Percentiles rank a stretch among this genome's conserved stretches.
Evolutionary conservation across 2,329 filamentous ascomycete species (phyloP).

Genomic region (Neoarthrinium moseri): DNA sequence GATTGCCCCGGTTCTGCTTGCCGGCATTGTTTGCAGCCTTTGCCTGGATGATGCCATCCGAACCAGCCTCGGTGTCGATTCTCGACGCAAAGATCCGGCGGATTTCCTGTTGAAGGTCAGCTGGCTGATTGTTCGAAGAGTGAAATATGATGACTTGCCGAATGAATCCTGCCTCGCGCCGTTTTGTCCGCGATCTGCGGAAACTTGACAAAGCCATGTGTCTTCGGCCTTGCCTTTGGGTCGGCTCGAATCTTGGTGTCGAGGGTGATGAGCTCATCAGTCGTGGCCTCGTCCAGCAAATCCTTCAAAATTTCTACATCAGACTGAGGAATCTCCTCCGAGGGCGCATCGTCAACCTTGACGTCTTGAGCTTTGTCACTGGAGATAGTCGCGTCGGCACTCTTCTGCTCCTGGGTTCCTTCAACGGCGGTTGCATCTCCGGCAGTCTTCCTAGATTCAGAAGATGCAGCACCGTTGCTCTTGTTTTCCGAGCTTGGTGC

Average conservation of each 20-base stretch:
- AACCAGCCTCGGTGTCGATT: constrained; percentile 71
- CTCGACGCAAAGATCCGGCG: constrained; percentile 77
- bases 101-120: constrained; percentile 46
- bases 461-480: not conserved
- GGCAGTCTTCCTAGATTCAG: not conserved
- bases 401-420: not conserved
- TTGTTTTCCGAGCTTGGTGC: too few relatives aligned
- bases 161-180: constrained; percentile 40
- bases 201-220: constrained; percentile 20
- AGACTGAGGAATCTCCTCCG: not conserved
- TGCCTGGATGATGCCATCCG: constrained; percentile 61
- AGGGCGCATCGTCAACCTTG: not conserved
- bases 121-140: not conserved
- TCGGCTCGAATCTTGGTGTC: constrained; percentile 19
- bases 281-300: constrained; percentile 17
- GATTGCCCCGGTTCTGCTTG: constrained; percentile 25
- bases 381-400: too few relatives aligned
- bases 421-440: not conserved
- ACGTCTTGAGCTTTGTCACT: too few relatives aligned
- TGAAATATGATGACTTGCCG: constrained; percentile 27
- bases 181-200: constrained; percentile 25
- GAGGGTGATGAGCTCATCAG: constrained; percentile 22
- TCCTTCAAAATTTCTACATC: constrained; percentile 13
- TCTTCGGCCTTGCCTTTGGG: constrained; percentile 16
- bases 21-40: constrained; percentile 27